A percentile compares a stretch with the other conserved stretches of the same genome.
phyloP scores from a whole-genome alignment of 306 rosid species.

The Rosa persica region DNA sequence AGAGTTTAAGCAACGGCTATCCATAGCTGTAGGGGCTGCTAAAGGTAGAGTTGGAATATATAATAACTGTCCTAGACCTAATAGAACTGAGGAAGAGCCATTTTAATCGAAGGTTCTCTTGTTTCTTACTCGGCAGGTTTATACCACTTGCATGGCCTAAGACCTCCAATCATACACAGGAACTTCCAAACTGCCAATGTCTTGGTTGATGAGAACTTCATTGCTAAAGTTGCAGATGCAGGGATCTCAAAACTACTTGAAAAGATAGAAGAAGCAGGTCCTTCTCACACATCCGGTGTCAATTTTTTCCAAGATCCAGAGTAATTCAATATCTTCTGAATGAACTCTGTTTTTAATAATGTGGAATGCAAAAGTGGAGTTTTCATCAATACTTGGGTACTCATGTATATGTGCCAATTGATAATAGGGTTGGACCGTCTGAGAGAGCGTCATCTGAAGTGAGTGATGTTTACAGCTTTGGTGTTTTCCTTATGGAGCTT shows the following conservation, averaged over 20 bases:
- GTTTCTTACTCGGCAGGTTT: conserved; percentile 38
- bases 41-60: conserved; percentile 31
- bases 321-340: conserved; percentile 26
- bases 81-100: conserved; percentile 2
- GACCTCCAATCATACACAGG: conserved; percentile 39
- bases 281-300: conserved; percentile 37
- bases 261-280: conserved; percentile 44
- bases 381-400: background rate
- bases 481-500: conserved; percentile 48
- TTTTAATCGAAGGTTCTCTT: background rate
- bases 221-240: conserved; percentile 47
- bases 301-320: conserved; percentile 47
- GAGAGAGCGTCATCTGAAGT: conserved; percentile 22
- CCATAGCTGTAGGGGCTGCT: conserved; percentile 48
- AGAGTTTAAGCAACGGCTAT: conserved; percentile 49
- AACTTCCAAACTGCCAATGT: conserved; percentile 52
- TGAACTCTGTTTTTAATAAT: conserved; percentile 15
- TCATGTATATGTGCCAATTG: conserved; percentile 2
- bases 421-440: conserved; percentile 30
- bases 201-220: conserved; percentile 45
- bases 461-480: conserved; percentile 52
- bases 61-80: background rate
- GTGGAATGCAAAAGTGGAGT: background rate
- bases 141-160: conserved; percentile 43
- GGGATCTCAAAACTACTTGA: conserved; percentile 38